Evolutionary conservation across 2,329 filamentous ascomycete genomes (phyloP).

Genomic region (Didymella sp.): DNA sequence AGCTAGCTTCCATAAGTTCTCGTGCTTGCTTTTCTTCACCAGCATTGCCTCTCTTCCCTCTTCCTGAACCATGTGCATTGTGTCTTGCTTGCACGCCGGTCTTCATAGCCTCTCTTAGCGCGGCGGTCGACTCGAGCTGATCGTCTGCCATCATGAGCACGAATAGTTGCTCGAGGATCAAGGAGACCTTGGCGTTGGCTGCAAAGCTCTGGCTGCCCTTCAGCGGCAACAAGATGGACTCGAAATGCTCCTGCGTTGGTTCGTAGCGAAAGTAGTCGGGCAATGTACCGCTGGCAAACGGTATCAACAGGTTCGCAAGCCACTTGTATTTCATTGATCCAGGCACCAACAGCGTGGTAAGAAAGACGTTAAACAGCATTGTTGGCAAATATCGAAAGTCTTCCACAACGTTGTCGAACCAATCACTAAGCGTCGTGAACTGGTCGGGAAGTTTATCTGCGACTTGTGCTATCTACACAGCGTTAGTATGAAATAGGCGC

Average conservation of each 20-base stretch:
- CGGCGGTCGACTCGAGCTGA: constrained; percentile 27
- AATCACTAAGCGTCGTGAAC: constrained; percentile 60
- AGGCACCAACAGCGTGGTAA: constrained; percentile 57
- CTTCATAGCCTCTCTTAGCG: constrained; percentile 57
- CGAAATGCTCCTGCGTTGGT: constrained; percentile 42
- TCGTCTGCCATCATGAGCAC: constrained; percentile 39
- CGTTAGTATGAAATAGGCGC: constrained; percentile 25
- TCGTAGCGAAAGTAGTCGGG: constrained; percentile 35
- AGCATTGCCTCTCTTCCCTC: constrained; percentile 52
- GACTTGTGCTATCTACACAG: constrained; percentile 47
- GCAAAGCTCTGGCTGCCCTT: constrained; percentile 39
- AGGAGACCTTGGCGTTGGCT: constrained; percentile 45
- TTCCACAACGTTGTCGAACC: constrained; percentile 67
- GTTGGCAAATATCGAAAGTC: constrained; percentile 66
- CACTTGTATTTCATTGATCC: constrained; percentile 58
- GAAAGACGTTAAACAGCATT: constrained; percentile 63
- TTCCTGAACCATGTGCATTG: constrained; percentile 53
- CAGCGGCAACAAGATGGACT: constrained; percentile 33
- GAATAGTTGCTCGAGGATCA: constrained; percentile 46
- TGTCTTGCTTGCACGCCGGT: constrained; percentile 61
- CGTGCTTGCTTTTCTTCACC: constrained; percentile 48
- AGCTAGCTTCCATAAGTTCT: constrained; percentile 44
- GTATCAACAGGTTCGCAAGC: constrained; percentile 41
- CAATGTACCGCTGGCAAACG: constrained; percentile 33
- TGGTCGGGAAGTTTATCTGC: constrained; percentile 50